Percentiles rank a stretch among this genome's conserved stretches.
phyloP scores from a whole-genome alignment of 805 yeast genomes.

The Ogataea glucozyma region DNA sequence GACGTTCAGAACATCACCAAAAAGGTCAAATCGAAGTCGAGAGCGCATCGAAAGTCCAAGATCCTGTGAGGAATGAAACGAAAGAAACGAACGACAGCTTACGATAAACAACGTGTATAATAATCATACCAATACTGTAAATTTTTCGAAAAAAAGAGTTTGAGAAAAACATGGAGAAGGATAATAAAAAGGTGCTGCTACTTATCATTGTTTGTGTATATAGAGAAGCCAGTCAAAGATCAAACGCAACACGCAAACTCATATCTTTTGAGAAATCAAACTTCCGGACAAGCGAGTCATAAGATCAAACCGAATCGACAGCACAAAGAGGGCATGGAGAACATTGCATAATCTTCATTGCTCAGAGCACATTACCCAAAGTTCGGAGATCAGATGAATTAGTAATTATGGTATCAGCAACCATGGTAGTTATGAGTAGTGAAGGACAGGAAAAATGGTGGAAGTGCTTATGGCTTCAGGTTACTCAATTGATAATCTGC shows the following conservation, averaged over 20 bases:
- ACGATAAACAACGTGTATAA: background rate
- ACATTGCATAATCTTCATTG: no score
- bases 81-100: background rate
- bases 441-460: background rate
- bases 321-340: background rate
- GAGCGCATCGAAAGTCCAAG: background rate
- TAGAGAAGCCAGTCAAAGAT: background rate
- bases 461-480: no score
- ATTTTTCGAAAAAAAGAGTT: no score
- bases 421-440: conserved; percentile 1
- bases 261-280: conserved; percentile 1
- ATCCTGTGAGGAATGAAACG: background rate
- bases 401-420: conserved; percentile 5
- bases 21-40: conserved; percentile 1
- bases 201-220: conserved; percentile 4
- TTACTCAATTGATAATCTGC: conserved; percentile 29
- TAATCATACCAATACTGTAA: no score
- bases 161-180: no score
- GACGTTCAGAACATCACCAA: conserved; percentile 23
- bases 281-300: conserved; percentile 4
- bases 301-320: background rate
- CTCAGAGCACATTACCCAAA: no score
- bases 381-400: background rate
- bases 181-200: conserved; percentile 3
- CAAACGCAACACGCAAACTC: background rate